Base-by-base conservation (phyloP, 768 basidiomycete species). In the Rhizopogon rudus region DNA sequence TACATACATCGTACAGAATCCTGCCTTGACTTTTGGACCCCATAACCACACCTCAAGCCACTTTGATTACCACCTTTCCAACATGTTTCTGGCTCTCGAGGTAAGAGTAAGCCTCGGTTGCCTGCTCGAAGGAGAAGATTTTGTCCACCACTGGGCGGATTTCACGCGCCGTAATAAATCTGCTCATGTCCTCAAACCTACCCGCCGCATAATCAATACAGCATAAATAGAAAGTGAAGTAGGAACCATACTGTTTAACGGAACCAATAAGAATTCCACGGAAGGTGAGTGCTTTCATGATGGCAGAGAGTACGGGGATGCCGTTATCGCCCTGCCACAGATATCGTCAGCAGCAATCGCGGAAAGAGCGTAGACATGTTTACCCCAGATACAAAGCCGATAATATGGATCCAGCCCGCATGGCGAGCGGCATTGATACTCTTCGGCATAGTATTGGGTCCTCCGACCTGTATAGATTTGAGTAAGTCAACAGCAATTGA, bases 21-120 rank as follows among this genome's bases (percentile, higher is more conserved):
- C 31, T 7, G 7, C 31, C 12, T 46, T 14, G 45, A 20, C 12
- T 17, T 7, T 35, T 20, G 17, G 6, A 31, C 31, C 4, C 31
- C 2, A 35, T 22, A 2, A 14, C 14, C 8, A 2, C 13, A 35
- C 33, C 13, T 48, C 17, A 48, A 28, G 64, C 35, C 28, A 83
- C 76, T 67, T 74, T 75, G 56, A 84, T 79, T 16, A 81, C 79
- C 14, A 84, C 75, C 68, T 87, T 85, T 14, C 84, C 85, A 20
- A 84, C 77, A 63, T 85, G 82, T 55, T 74, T 73, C 57, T 83
- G 81, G 1, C 75, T 77, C 56, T 76, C 71, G 53, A 83, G 70
- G 61, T 83, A 75, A 44, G 70, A 67, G 63, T 80, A 85, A 1
- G 84, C 84, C 44, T 77, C 69, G 29, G 72, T 65, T 6, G 76